Base-by-base conservation (phyloP, 768 basidiomycete genomes). In the Pulveroboletus sp. region DNA sequence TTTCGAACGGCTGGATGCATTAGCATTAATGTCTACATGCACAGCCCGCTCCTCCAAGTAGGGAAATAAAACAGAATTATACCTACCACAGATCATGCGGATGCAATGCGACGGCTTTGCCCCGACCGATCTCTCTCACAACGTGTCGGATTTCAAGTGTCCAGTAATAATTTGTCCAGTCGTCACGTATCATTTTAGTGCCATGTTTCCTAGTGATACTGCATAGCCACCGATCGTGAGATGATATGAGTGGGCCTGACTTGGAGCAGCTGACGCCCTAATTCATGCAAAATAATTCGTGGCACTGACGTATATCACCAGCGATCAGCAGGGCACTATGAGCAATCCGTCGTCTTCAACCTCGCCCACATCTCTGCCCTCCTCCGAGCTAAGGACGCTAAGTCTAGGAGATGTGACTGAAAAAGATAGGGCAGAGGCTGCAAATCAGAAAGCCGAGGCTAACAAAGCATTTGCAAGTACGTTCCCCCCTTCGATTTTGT, bases 391-490 rank as follows among this genome's bases (percentile, higher is more conserved):
- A 17, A 69, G 76, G 38, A 71, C 74, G 5, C 69, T 87, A 25
- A 72, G 63, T 23, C 61, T 86, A 38, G 69, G 68, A 50, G 77
- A 79, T 52, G 77, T 92, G 42, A 81, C 90, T 0, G 85, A 88
- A 32, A 77, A 84, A 51, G 86, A 89, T 56, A 82, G 73, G 60
- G 75, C 75, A 31, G 77, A 80, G 58, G 90, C 94, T 2, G 68
- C 77, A 6, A 75, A 75, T 57, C 65, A 97, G 49, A 99, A 98
- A 69, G 79, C 75, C 7, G 77, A 86, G 52, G 97, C 94, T 10
- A 98, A 98, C 73, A 84, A 84, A 60, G 87, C 91, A 5, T 99
- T 97, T 60, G 69, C 74, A 40, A 72, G 90, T 87, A 64, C 10
- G 62, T 46, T 5, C 12, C 27, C 16, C 16, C 3, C 12, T 43